Evolutionary conservation across 2,329 filamentous ascomycete species (phyloP).

Genomic region (Fusarium sp.): DNA sequence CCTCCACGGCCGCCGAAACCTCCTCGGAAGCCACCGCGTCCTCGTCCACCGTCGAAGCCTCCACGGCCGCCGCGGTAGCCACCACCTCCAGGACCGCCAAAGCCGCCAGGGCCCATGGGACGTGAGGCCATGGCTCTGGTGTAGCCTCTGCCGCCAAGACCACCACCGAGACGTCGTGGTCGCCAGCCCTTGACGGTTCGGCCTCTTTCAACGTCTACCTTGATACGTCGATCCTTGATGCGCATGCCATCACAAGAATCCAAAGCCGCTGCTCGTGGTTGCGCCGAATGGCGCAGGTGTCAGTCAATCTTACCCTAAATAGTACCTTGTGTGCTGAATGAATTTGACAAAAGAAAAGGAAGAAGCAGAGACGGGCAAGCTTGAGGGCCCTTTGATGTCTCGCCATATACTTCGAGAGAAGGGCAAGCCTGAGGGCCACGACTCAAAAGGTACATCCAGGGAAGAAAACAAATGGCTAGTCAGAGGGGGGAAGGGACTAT

Average conservation of each 20-base stretch:
- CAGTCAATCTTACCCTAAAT: constrained; percentile 72
- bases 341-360: constrained; percentile 44
- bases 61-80: constrained; percentile 61
- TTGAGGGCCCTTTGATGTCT: constrained; percentile 65
- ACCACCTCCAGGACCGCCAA: constrained; percentile 66
- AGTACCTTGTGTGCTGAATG: constrained; percentile 39
- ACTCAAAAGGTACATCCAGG: constrained; percentile 48
- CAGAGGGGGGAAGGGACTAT: constrained; percentile 50
- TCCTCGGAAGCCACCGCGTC: constrained; percentile 57
- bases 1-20: constrained; percentile 67
- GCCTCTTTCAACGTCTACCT: constrained; percentile 96
- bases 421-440: constrained; percentile 58
- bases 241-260: constrained; percentile 85
- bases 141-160: constrained; percentile 91
- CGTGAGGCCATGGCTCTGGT: constrained; percentile 82
- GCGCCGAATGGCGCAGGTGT: constrained; percentile 71
- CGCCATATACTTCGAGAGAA: constrained; percentile 54
- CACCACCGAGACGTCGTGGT: constrained; percentile 89
- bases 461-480: constrained; percentile 40
- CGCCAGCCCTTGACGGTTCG: constrained; percentile 95
- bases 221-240: constrained; percentile 90
- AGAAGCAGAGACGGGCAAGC: constrained; percentile 63
- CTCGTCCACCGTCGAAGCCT: constrained; percentile 59
- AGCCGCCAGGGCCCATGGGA: constrained; percentile 71
- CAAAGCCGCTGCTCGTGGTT: constrained; percentile 82